Evolutionary conservation across 495 filamentous ascomycete species (phyloP), one percentile per base, ranked within the genome.

Genomic region (Tuber borchii): DNA sequence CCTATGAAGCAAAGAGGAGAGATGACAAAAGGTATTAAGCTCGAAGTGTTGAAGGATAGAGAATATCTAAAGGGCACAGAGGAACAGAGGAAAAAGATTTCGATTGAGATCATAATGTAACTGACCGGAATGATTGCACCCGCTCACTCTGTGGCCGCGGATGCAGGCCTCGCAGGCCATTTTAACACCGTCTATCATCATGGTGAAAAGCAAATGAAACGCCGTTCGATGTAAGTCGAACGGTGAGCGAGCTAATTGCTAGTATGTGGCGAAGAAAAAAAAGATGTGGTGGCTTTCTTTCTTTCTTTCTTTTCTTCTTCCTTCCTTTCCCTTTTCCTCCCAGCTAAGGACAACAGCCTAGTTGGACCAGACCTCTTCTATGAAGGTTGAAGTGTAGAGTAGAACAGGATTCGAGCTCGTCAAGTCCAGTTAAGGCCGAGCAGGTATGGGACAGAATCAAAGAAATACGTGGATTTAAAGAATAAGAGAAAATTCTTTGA

Each of bases 91-190:
- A 71, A 69, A 74, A 78, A 73, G 73, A 77, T 83, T 74, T 80
- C 69, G 73, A 31, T 42, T 20, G 39, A 76, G 46, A 79, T 34
- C 73, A 77, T 42, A 44, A 26, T 73, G 37, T 75, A 77, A 88
- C 91, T 87, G 88, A 95, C 93, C 92, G 85, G 90, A 86, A 84
- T 97, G 93, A 85, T 95, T 91, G 88, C 93, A 97, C 85, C 92
- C 94, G 90, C 93, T 96, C 83, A 97, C 93, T 83, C 93, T 91
- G 87, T 97, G 93, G 83, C 93, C 93, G 85, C 93, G 88, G 85
- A 97, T 92, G 87, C 93, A 97, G 87, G 93, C 93, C 87, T 97
- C 93, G 87, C 93, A 97, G 75, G 82, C 82, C 81, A 83, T 83
- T 80, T 83, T 83, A 68, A 77, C 74, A 69, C 82, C 82, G 71